Evolutionary conservation across 2,329 filamentous ascomycete genomes (phyloP).

Genomic region (Trichoderma atrobrunneum): DNA sequence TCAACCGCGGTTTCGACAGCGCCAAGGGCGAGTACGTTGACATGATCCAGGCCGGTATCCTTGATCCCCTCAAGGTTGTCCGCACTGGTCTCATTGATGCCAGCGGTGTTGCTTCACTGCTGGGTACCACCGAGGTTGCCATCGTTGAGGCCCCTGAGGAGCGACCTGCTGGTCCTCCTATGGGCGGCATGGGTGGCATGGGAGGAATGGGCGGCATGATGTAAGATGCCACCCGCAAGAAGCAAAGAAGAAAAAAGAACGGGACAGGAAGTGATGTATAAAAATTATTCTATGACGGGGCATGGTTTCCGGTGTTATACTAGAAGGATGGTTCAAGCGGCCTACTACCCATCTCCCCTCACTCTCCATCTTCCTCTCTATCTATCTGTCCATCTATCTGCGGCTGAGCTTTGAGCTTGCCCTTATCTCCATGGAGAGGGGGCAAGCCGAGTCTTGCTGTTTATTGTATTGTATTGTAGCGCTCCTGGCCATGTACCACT

Average conservation of each 20-base stretch:
- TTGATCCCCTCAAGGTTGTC: slow-evolving; percentile 99
- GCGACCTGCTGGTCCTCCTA: slow-evolving; percentile 63
- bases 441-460: slow-evolving; percentile 20
- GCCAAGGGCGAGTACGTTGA: slow-evolving; percentile 97
- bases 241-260: slow-evolving; percentile 19
- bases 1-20: slow-evolving; percentile 98
- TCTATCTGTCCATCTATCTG: slow-evolving; percentile 2
- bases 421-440: neutral
- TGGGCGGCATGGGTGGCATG: slow-evolving; percentile 66
- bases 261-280: slow-evolving; percentile 28
- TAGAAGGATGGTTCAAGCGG: slow-evolving; percentile 30
- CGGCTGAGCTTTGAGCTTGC: neutral
- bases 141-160: slow-evolving; percentile 96
- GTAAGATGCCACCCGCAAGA: slow-evolving; percentile 43
- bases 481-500: slow-evolving; percentile 22
- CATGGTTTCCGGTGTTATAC: slow-evolving; percentile 50
- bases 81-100: slow-evolving; percentile 93
- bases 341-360: slow-evolving; percentile 34
- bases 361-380: slow-evolving; percentile 22
- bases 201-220: slow-evolving; percentile 63
- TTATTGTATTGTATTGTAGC: slow-evolving; percentile 34
- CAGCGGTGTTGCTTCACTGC: slow-evolving; percentile 90
- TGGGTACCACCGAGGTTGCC: slow-evolving; percentile 96
- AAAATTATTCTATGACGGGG: slow-evolving; percentile 26
- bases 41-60: slow-evolving; percentile 96